Percentiles rank a stretch among this genome's conserved stretches.
Evolutionary conservation across 2,329 filamentous ascomycete species (phyloP).

Genomic region (Fonsecaea multimorphosa): DNA sequence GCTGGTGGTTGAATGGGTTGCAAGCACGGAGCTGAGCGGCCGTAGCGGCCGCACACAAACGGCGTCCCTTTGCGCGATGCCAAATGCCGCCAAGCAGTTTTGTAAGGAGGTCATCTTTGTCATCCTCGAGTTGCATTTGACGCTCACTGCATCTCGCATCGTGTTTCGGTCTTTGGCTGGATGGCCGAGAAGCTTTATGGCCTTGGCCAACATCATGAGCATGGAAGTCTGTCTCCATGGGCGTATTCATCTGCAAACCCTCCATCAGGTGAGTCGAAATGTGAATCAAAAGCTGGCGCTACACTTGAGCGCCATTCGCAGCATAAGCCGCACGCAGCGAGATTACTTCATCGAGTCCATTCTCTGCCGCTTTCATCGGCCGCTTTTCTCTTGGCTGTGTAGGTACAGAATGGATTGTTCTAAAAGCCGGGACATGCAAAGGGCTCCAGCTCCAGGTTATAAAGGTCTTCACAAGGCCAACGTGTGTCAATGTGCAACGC

Average conservation of each 20-base stretch:
- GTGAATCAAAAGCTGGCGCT: too few species aligned
- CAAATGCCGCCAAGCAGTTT: too few species aligned
- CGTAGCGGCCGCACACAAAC: slow-evolving; percentile 4
- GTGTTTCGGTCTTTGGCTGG: neutral
- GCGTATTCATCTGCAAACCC: neutral
- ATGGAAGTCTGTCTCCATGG: neutral
- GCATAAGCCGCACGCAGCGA: neutral
- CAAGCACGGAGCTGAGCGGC: neutral
- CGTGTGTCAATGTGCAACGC: neutral
- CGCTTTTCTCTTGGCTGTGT: neutral
- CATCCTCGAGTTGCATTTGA: neutral
- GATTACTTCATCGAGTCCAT: neutral
- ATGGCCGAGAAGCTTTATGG: neutral
- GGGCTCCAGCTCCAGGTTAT: neutral
- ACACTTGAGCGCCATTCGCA: too few species aligned
- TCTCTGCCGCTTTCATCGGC: neutral
- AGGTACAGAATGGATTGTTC: neutral
- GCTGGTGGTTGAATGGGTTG: neutral
- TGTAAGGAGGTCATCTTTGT: too few species aligned
- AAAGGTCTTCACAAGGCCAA: neutral
- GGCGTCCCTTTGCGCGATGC: neutral
- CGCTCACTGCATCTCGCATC: neutral
- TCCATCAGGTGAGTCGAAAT: neutral
- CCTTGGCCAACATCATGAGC: neutral
- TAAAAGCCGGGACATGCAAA: neutral